Base-by-base conservation (phyloP, 495 filamentous ascomycete species). In the Trichoderma gamsii region DNA sequence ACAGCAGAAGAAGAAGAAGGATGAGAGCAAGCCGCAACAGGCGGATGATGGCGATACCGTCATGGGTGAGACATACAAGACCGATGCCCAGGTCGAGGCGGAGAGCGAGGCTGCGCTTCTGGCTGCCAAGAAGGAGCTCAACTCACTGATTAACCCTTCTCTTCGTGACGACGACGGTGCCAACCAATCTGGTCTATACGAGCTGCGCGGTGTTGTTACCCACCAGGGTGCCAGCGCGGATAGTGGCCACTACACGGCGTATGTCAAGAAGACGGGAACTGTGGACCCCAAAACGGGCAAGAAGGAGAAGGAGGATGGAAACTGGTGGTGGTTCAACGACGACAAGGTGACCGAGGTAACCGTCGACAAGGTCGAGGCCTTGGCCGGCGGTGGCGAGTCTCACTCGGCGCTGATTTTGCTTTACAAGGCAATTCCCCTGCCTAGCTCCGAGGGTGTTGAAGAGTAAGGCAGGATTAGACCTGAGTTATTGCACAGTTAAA, bases 241-340 rank as follows among this genome's bases (percentile, higher is more conserved):
- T 76, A 97, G 94, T 70, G 95, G 95, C 9, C 95, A 99, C 78
- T 99, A 99, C 80, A 98, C 96, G 2, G 88, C 92, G 2, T 99
- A 97, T 76, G 91, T 99, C 67, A 99, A 98, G 83, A 96, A 99
- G 81, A 84, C 90, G 63, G 88, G 85, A 18, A 75, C 79, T 6
- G 79, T 88, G 67, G 89, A 92, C 69, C 78, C 86, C 9, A 83
- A 83, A 67, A 87, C 87, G 4, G 88, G 87, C 69, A 91, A 91
- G 81, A 79, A 87, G 71, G 86, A 86, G 68, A 87, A 88, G 70
- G 89, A 93, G 67, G 93, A 97, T 70, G 92, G 88, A 67, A 97
- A 94, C 71, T 99, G 95, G 95, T 99, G 95, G 92, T 98, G 95
- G 93, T 99, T 99, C 84, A 97, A 99, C 75, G 95, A 99, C 73